Conservation (phyloP, 2,329 filamentous ascomycete species). For the Neonectria coccinea region DNA sequence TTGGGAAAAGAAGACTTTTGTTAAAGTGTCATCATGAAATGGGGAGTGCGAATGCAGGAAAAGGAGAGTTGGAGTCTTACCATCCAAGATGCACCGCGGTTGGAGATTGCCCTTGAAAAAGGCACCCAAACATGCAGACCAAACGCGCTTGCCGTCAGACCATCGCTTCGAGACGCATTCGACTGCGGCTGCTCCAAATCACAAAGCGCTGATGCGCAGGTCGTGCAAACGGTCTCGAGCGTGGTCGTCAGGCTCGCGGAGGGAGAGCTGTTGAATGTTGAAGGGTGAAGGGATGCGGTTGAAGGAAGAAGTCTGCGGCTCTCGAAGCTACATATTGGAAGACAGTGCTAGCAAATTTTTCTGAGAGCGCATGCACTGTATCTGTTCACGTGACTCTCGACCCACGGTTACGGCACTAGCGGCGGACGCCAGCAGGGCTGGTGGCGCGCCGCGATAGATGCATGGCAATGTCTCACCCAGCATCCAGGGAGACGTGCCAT, state of each 20-base stretch:
- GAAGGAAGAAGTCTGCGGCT: slow-evolving; percentile 34
- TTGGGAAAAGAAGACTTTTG: slow-evolving; percentile 86
- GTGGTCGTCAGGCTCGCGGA: slow-evolving; percentile 24
- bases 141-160: slow-evolving; percentile 21
- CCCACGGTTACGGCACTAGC: slow-evolving; percentile 32
- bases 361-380: slow-evolving; percentile 44
- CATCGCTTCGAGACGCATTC: slow-evolving; percentile 9
- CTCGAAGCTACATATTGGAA: slow-evolving; percentile 48
- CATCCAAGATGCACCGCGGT: slow-evolving; percentile 27
- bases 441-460: slow-evolving; percentile 44
- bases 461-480: slow-evolving; percentile 35
- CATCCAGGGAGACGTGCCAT: slow-evolving; percentile 11
- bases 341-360: slow-evolving; percentile 50
- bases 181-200: slow-evolving; percentile 28
- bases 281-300: slow-evolving; percentile 33
- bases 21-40: slow-evolving; percentile 78
- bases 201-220: slow-evolving; percentile 28
- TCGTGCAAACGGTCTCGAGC: slow-evolving; percentile 22
- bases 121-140: slow-evolving; percentile 22
- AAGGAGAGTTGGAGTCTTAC: slow-evolving; percentile 39
- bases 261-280: slow-evolving; percentile 23
- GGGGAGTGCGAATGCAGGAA: slow-evolving; percentile 35
- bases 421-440: slow-evolving; percentile 32
- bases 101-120: slow-evolving; percentile 20
- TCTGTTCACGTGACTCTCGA: slow-evolving; percentile 37